Conservation (phyloP, 2,329 filamentous ascomycete species). For the Colletotrichum kahawae region DNA sequence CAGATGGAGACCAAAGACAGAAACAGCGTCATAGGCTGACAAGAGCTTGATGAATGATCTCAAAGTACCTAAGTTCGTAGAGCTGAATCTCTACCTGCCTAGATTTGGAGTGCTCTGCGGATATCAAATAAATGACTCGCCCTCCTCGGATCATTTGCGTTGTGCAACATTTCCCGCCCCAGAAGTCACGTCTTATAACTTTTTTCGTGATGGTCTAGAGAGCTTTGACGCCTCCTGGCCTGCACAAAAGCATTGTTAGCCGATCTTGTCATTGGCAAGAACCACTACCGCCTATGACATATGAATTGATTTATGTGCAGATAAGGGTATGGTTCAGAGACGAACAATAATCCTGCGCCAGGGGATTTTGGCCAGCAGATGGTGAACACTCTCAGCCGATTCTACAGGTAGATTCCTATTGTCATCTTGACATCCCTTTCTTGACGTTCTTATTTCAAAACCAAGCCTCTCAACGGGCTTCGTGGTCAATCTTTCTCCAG, state of each 20-base stretch:
- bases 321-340: not conserved
- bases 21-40: not conserved
- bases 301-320: not conserved
- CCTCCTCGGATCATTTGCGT: not conserved
- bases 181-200: not conserved
- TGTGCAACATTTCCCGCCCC: not conserved
- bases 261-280: not conserved
- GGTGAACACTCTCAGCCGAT: not conserved
- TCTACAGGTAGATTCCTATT: not conserved
- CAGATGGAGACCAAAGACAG: not conserved
- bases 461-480: not conserved
- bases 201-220: not conserved
- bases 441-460: not conserved
- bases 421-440: not conserved
- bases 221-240: not conserved
- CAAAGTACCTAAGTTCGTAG: accelerated
- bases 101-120: accelerated
- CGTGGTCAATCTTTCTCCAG: accelerated
- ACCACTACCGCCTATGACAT: not conserved
- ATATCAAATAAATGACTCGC: not conserved
- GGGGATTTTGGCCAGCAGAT: too few species aligned
- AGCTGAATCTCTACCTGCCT: not conserved
- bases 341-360: accelerated
- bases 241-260: not conserved
- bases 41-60: not conserved